Base-by-base conservation (phyloP, 306 rosid species). In the Styphnolobium japonicum region DNA sequence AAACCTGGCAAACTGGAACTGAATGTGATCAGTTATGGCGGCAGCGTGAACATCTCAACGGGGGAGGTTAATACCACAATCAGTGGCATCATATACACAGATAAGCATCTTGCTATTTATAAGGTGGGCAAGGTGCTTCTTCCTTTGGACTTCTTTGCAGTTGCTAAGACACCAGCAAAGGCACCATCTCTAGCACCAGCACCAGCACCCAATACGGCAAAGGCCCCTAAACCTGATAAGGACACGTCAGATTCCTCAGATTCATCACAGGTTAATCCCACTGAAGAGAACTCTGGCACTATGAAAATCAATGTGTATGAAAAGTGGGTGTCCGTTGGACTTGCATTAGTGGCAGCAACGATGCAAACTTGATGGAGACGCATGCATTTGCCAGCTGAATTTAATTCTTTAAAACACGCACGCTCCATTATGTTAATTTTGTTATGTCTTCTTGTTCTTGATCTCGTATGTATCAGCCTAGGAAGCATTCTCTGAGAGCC, bases 51-150 rank as follows among this genome's bases (percentile, higher is more conserved):
- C 84, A 76, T 87, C 3, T 83, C 92, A 0, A 83, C 86, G 0
- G 94, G 97, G 11, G 91, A 81, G 12, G 91, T 88, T n/a, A 92
- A 92, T 61, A 86, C 97, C 1, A 85, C 90, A 0, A 75, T 92
- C 39, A 80, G 49, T 0, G 94, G 94, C 5, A 85, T 91, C 4
- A 70, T 92, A 27, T 89, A 92, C 31, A 49, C 92, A 0, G 97
- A 92, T 58, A 85, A 81, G 22, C 92, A 61, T 66, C 91, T 92
- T 15, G 97, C 91, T 21, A 78, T 92, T 63, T 92, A 92, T 4
- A 88, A 92, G 65, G 79, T 88, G 15, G 94, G 81, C 0, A 86
- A 80, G 52, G 94, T 88, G n/a, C 85, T 92, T 70, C 83, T 85
- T 58, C 94, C 97, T 6, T 52, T 46, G 7, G 91, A 87, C 0